Evolutionary conservation across 306 rosid genomes (phyloP), one percentile per base, ranked within the genome.

Genomic region (Glycine tomentella): DNA sequence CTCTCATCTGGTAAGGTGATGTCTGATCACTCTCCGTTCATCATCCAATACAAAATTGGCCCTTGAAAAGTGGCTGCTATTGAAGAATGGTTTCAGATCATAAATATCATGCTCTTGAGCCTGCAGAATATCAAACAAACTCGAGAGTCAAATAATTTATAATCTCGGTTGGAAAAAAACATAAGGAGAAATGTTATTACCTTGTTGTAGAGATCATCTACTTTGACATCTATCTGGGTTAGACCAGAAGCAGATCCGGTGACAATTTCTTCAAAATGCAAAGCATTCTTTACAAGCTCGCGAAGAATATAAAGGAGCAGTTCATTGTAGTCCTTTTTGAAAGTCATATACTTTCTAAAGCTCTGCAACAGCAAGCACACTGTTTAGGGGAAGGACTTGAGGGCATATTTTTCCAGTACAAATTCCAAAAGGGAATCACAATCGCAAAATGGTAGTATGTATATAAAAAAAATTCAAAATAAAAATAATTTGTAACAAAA

Each of bases 91-190:
- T 44, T 74, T 88, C 59, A 95, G 88, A 92, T 93, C 98, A 72
- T 81, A 85, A 31, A 95, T 92, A 77, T 95, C 99, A 62, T 93
- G 91, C 69, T 93, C 99, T 76, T 90, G 95, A 69, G 98, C 98
- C 99, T 95, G 97, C 88, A 87, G 14, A 56, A 11, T 2, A 45
- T 8, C 46, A 69, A 80, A 62, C 67, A 80, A 87, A 73, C 52
- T 55, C 69, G 51, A 53, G 51, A 49, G 65, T 80, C 72, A 13
- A 36, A 58, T 67, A 67, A 74, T 16, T 34, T 12, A 36, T 53
- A n/a, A 73, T 15, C 51, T 45, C 45, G 16, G 50, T 69, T 52
- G 4, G 11, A 79, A 83, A 67, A 36, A 53, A 76, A 65, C 61
- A 33, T 51, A 66, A 34, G 56, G 25, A 62, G 53, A 9, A 42